Evolutionary conservation across 495 filamentous ascomycete species (phyloP).

Genomic region (Rhizodiscina lignyota): DNA sequence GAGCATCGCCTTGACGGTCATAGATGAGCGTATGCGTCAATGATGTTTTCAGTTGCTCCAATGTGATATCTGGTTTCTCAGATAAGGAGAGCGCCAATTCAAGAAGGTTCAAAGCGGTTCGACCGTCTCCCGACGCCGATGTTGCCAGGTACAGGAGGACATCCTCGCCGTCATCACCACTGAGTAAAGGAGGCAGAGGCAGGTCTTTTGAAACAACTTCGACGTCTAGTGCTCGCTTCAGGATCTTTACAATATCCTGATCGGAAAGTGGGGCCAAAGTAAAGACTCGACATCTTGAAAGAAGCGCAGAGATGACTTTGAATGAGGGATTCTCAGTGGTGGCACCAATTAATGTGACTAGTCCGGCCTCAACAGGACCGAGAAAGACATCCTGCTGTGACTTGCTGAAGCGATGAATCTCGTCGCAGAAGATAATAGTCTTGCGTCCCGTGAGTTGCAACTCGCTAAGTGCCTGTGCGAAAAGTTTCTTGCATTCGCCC

Average conservation of each 20-base stretch:
- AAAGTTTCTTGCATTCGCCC: conserved; percentile 91
- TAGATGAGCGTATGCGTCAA: conserved; percentile 87
- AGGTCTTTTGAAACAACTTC: too few species aligned
- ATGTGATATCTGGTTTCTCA: conserved; percentile 32
- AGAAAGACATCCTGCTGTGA: conserved; percentile 91
- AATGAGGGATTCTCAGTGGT: conserved; percentile 97
- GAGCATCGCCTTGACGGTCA: conserved; percentile 86
- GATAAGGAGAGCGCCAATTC: conserved; percentile 63
- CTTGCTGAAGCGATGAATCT: conserved; percentile 91
- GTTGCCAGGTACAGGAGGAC: conserved; percentile 64
- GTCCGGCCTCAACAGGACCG: conserved; percentile 79
- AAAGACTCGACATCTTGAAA: conserved; percentile 83
- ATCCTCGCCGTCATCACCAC: conserved; percentile 31
- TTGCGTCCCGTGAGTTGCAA: conserved; percentile 65
- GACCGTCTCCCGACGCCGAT: conserved; percentile 82
- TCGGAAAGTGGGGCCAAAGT: conserved; percentile 59
- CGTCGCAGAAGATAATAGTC: conserved; percentile 96
- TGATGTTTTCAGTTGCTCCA: conserved; percentile 54
- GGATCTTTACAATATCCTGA: conserved; percentile 52
- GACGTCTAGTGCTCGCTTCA: conserved; percentile 50
- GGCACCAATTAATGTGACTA: conserved; percentile 82
- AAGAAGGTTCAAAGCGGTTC: conserved; percentile 81
- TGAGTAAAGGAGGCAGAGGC: too few species aligned
- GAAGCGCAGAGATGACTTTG: conserved; percentile 74
- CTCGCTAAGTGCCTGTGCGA: conserved; percentile 71